phyloP scores from a whole-genome alignment of 148 eudicot genomes.

The Arbutus unedo region DNA sequence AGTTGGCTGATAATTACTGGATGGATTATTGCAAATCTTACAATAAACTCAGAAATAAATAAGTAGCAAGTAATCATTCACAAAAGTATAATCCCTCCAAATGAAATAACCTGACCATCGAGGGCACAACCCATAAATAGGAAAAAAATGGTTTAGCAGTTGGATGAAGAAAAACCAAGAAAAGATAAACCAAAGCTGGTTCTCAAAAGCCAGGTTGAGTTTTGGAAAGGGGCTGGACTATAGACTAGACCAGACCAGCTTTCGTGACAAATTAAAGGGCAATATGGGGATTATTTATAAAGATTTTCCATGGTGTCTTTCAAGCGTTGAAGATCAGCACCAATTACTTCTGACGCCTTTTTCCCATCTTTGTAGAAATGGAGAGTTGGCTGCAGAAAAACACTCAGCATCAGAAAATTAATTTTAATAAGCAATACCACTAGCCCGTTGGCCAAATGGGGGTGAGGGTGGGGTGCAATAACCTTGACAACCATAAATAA shows the following conservation, averaged over 20 bases:
- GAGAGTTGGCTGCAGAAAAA: constrained; percentile 55
- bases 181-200: background rate
- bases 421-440: background rate
- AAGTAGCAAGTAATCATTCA: background rate
- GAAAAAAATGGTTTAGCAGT: background rate
- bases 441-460: too few species aligned
- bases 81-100: background rate
- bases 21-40: background rate
- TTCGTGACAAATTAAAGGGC: background rate
- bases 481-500: too few species aligned
- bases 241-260: background rate
- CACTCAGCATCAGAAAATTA: background rate
- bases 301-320: constrained; percentile 49
- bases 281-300: constrained; percentile 34
- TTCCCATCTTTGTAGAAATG: constrained; percentile 59
- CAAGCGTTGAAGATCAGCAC: constrained; percentile 55
- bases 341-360: constrained; percentile 55
- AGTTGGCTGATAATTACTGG: background rate
- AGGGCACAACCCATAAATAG: background rate
- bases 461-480: too few species aligned
- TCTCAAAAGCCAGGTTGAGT: too few species aligned
- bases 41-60: background rate
- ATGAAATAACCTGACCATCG: background rate
- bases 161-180: background rate
- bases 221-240: too few species aligned